These are phyloP conservation scores for Astragalus glycyphyllos DNA, from an alignment of 306 rosid species.

Conservation along the genomic window DNA sequence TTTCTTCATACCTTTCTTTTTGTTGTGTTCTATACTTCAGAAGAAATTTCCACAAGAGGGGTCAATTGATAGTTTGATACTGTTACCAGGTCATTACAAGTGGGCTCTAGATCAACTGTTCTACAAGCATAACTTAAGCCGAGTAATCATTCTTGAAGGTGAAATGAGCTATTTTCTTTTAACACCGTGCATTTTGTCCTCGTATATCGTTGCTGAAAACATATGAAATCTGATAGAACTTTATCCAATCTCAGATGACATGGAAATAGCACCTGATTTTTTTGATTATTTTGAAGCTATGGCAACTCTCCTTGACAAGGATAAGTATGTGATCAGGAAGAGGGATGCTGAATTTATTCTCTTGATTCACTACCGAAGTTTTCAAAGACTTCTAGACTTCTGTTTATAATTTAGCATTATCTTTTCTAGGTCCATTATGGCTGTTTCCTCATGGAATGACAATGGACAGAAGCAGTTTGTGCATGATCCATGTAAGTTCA, in stretches of 20 bases:
- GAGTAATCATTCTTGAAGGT: constrained; percentile 97
- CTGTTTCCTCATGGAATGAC: constrained; percentile 99
- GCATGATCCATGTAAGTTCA: constrained; percentile 83
- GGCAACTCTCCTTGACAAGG: constrained; percentile 82
- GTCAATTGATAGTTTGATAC: constrained; percentile 35
- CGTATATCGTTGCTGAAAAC: constrained; percentile 27
- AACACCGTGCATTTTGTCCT: constrained; percentile 11
- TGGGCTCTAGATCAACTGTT: constrained; percentile 94
- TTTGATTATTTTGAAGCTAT: constrained; percentile 92
- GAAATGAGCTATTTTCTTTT: constrained; percentile 47
- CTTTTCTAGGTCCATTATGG: constrained; percentile 84
- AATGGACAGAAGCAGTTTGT: constrained; percentile 98
- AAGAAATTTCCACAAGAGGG: constrained; percentile 29
- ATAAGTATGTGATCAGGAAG: constrained; percentile 67
- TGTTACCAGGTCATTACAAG: constrained; percentile 85
- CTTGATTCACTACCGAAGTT: background rate
- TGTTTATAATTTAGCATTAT: constrained; percentile 30
- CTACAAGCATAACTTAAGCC: constrained; percentile 79
- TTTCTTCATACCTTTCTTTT: constrained; percentile 14
- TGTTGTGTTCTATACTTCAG: constrained; percentile 28
- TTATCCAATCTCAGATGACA: constrained; percentile 74
- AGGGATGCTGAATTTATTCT: constrained; percentile 23
- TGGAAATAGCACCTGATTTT: constrained; percentile 99
- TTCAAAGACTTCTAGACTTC: constrained; percentile 2
- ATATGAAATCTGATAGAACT: constrained; percentile 35